These are phyloP conservation scores for Trypanosoma cruzi DNA, from an alignment of 208 protist species.

Conservation along the genomic window DNA sequence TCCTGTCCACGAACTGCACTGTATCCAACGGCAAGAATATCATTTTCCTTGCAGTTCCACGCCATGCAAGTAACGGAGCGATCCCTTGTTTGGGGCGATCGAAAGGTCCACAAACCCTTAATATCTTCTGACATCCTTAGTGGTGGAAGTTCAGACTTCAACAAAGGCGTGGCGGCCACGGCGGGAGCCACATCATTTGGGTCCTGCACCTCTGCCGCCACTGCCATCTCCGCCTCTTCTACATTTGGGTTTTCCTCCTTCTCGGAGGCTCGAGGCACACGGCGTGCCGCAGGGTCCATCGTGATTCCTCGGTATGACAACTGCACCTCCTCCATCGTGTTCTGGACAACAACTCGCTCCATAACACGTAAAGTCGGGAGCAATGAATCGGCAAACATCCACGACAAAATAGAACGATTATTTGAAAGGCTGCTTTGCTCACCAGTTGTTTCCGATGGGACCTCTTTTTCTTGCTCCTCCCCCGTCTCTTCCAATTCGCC, in stretches of 20 bases:
- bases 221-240: neutral
- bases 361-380: slow-evolving; percentile 85
- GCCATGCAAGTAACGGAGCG: slow-evolving; percentile 89
- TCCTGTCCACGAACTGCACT: slow-evolving; percentile 28
- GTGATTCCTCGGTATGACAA: slow-evolving; percentile 84
- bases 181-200: neutral
- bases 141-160: slow-evolving; percentile 24
- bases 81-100: slow-evolving; percentile 67
- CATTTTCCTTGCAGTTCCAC: slow-evolving; percentile 91
- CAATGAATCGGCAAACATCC: slow-evolving; percentile 84
- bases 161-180: neutral
- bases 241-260: neutral
- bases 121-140: slow-evolving; percentile 56
- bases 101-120: slow-evolving; percentile 86
- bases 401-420: slow-evolving; percentile 25
- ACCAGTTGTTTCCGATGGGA: slow-evolving; percentile 21
- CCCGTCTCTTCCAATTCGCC: slow-evolving; percentile 35
- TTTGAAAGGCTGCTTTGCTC: slow-evolving; percentile 10
- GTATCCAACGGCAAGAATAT: slow-evolving; percentile 93
- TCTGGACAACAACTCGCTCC: slow-evolving; percentile 93
- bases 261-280: neutral
- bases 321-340: slow-evolving; percentile 85
- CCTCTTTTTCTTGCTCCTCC: slow-evolving; percentile 34
- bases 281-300: slow-evolving; percentile 42
- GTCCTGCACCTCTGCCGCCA: slow-evolving; percentile 11